These are phyloP conservation scores for Favolaschia claudopus DNA, from an alignment of 768 basidiomycete genomes.

Conservation along the genomic window DNA sequence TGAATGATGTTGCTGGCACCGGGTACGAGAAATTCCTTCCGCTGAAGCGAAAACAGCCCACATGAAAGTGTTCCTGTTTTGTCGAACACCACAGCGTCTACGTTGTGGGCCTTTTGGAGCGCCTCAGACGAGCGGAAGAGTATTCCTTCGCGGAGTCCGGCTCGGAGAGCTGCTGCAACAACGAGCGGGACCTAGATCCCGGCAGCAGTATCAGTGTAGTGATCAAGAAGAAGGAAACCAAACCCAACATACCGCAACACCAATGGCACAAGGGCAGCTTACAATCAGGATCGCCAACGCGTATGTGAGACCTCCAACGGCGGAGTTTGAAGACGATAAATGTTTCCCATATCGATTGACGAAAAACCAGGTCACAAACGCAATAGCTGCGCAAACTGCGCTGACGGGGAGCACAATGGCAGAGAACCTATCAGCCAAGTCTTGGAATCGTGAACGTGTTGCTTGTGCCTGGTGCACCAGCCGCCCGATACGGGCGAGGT, in stretches of 20 bases:
- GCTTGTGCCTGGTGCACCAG: constrained; percentile 46
- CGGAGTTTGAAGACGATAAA: constrained; percentile 33
- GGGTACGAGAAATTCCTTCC: constrained; percentile 33
- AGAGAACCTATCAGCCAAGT: constrained; percentile 58
- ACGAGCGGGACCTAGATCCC: constrained; percentile 35
- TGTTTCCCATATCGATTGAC: constrained; percentile 39
- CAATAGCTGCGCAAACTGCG: constrained; percentile 46
- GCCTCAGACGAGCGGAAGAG: constrained; percentile 48
- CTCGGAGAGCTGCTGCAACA: constrained; percentile 26
- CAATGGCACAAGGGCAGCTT: constrained; percentile 60
- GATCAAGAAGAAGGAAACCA: constrained; percentile 6
- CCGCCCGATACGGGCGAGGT: constrained; percentile 44
- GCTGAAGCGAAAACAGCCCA: constrained; percentile 49
- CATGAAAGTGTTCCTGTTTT: constrained; percentile 67
- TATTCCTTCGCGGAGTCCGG: constrained; percentile 29
- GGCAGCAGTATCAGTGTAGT: not conserved
- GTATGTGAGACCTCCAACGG: constrained; percentile 53
- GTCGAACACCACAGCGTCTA: constrained; percentile 59
- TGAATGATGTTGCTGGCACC: constrained; percentile 35
- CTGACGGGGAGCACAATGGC: constrained; percentile 58
- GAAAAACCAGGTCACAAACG: constrained; percentile 46
- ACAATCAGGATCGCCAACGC: constrained; percentile 59
- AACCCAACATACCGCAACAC: constrained; percentile 43
- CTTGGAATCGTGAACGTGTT: constrained; percentile 47
- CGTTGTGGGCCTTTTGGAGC: constrained; percentile 51